A percentile compares a stretch with the other conserved stretches of the same genome.
These are phyloP conservation scores for Quercus lobata DNA, from an alignment of 331 rosid genomes.

Conservation along the genomic window DNA sequence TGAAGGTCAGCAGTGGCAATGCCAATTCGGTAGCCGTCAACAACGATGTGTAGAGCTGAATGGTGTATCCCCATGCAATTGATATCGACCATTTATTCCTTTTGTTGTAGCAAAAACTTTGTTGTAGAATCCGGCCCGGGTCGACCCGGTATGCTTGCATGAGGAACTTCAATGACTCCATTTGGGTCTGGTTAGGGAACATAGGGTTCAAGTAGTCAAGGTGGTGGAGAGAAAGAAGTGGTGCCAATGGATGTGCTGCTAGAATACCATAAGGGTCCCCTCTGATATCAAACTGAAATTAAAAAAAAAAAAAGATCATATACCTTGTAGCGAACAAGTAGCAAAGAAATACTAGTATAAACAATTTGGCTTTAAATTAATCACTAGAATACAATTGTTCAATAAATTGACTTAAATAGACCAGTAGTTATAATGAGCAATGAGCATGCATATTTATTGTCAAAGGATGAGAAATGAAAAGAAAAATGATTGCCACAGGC, in stretches of 20 bases:
- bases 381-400: too few relatives aligned
- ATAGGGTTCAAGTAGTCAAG: conserved; percentile 54
- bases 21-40: conserved; percentile 49
- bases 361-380: too few relatives aligned
- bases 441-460: too few relatives aligned
- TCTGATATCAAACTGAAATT: conserved; percentile 67
- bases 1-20: conserved; percentile 65
- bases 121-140: conserved; percentile 71
- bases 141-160: conserved; percentile 54
- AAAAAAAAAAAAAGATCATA: background rate
- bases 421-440: too few relatives aligned
- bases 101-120: conserved; percentile 59
- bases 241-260: conserved; percentile 87
- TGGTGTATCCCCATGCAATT: conserved; percentile 82
- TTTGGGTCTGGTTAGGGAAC: conserved; percentile 51
- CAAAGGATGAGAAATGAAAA: too few relatives aligned
- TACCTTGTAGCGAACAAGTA: background rate
- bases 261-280: conserved; percentile 70
- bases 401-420: too few relatives aligned
- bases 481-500: too few relatives aligned
- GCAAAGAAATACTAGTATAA: too few relatives aligned
- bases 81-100: conserved; percentile 67
- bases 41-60: conserved; percentile 59
- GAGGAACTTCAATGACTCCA: conserved; percentile 45
- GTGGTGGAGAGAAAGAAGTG: conserved; percentile 88